Base-by-base conservation (phyloP, 305 asterid species). In the Andrographis paniculata region DNA sequence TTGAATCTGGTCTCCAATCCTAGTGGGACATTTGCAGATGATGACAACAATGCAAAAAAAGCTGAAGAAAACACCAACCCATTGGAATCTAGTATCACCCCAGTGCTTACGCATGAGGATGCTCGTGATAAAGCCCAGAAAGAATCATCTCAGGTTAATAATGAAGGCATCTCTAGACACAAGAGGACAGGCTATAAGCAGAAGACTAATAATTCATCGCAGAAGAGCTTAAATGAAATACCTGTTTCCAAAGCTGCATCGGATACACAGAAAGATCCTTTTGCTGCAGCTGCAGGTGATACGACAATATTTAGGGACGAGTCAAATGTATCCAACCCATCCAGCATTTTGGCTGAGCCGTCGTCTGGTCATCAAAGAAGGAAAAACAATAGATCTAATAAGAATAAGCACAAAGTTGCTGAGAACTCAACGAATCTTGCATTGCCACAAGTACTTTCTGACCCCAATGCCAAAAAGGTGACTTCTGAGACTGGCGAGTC, bases 141-240 rank as follows among this genome's bases (percentile, higher is more conserved):
- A 23, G 65, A 56, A 30, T 39, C 58, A 51, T 45, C 68, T 43
- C 68, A 69, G 55, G 52, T 58, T 33, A 72, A 62, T 65, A 95
- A 87, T 41, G 76, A 72, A 50, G 64, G 69, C 49, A 36, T 43
- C 52, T 50, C 78, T 47, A 76, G 65, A 52, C 67, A 64, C 44
- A 78, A 73, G 78, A 72, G 66, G 41, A 45, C 68, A 14, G 62
- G 75, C 58, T 66, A 75, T 59, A 86, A 73, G 67, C 95, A 70
- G 63, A 84, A 61, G 76, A 79, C 70, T 62, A 73, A 50, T 65
- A 63, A 33, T 58, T 48, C 53, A 24, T 24, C 36, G 38, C 76
- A 33, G 56, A 86, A 63, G 66, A 58, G 70, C 46, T 40, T 20
- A 42, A 61, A 56, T 45, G 91, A 66, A 48, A 73, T 73, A 43